phyloP scores from a whole-genome alignment of 768 basidiomycete species.

The Mycena alexandri region DNA sequence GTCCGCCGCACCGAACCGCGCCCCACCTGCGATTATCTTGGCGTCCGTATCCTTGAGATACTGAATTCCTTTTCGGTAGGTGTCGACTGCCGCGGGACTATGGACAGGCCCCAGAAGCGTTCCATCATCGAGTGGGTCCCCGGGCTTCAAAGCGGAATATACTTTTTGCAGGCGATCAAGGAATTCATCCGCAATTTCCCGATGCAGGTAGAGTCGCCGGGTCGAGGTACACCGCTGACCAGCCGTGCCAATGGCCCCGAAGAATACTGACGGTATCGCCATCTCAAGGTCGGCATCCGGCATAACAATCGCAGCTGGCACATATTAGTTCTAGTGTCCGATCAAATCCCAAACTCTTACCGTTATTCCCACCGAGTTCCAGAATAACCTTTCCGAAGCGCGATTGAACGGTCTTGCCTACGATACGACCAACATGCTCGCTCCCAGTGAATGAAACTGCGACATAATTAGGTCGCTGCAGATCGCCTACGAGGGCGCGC shows the following conservation, averaged over 20 bases:
- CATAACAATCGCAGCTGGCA: constrained; percentile 89
- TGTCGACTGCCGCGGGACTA: constrained; percentile 72
- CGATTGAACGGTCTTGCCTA: constrained; percentile 89
- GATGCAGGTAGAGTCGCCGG: constrained; percentile 90
- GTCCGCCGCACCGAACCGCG: constrained; percentile 58
- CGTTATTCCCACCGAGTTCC: constrained; percentile 96
- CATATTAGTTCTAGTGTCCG: constrained; percentile 28
- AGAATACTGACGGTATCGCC: constrained; percentile 92
- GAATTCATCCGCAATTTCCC: constrained; percentile 80
- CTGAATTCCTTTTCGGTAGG: constrained; percentile 72
- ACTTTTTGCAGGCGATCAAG: constrained; percentile 78
- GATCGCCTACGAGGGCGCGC: constrained; percentile 32
- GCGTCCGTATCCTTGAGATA: constrained; percentile 76
- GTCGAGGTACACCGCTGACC: constrained; percentile 92
- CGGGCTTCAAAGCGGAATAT: constrained; percentile 79
- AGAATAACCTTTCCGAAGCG: constrained; percentile 92
- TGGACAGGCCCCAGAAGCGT: constrained; percentile 93
- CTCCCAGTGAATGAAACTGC: constrained; percentile 96
- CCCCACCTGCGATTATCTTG: constrained; percentile 82
- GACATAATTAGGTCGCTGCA: constrained; percentile 21
- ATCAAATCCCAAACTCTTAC: constrained; percentile 54
- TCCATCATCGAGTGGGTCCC: constrained; percentile 82
- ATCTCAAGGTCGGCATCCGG: constrained; percentile 93
- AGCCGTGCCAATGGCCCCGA: constrained; percentile 89
- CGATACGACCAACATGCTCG: constrained; percentile 86